phyloP scores from a whole-genome alignment of 345 rosid genomes.

The Gossypium australe region DNA sequence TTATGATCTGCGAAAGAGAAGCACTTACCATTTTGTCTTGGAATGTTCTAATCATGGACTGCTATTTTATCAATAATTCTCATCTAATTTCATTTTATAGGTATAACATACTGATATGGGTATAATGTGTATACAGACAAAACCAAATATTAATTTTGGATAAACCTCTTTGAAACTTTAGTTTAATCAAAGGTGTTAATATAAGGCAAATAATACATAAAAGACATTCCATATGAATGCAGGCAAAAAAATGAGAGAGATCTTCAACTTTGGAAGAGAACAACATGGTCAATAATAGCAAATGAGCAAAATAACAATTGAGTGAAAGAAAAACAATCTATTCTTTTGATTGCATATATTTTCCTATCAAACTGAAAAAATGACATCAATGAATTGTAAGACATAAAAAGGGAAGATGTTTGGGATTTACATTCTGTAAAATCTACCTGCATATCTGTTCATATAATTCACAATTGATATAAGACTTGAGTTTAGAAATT shows the following conservation, averaged over 20 bases:
- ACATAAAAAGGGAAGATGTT: background rate
- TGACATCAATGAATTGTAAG: slow-evolving; percentile 16
- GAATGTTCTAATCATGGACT: background rate
- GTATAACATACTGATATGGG: background rate
- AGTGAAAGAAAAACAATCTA: background rate
- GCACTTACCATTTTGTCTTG: background rate
- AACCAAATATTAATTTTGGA: background rate
- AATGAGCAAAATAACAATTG: slow-evolving; percentile 10
- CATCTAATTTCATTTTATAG: background rate
- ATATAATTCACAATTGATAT: slow-evolving; percentile 11
- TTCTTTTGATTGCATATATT: background rate
- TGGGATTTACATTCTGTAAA: slow-evolving; percentile 6
- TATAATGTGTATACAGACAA: background rate
- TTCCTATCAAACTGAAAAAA: slow-evolving; percentile 12
- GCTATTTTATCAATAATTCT: background rate
- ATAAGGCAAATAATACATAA: background rate
- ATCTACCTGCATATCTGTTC: slow-evolving; percentile 14
- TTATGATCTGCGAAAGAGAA: background rate
- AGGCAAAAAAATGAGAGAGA: background rate
- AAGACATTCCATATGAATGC: background rate
- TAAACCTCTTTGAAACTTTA: background rate
- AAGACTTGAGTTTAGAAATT: slow-evolving; percentile 18
- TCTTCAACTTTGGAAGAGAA: background rate
- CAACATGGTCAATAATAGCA: background rate
- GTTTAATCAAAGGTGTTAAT: background rate